phyloP scores from a whole-genome alignment of 2,329 filamentous ascomycete genomes.

The Beauveria bassiana region DNA sequence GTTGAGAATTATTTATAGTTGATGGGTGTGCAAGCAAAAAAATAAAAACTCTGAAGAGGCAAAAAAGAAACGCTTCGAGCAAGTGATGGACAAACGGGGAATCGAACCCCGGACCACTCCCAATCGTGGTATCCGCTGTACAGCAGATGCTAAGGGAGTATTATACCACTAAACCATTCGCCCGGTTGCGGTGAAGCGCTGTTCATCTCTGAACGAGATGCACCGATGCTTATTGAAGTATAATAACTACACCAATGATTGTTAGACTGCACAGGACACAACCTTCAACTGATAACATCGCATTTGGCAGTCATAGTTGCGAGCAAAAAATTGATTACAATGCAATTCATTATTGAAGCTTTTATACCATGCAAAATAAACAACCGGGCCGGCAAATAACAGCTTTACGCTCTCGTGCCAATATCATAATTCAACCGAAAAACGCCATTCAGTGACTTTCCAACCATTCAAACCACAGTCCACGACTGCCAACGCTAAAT shows the following conservation, averaged over 20 bases:
- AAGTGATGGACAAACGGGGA: slow-evolving; percentile 13
- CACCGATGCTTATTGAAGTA: not conserved
- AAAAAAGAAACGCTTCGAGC: not conserved
- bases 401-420: not conserved
- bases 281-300: not conserved
- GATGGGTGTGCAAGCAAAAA: not conserved
- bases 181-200: slow-evolving; percentile 2
- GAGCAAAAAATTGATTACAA: not conserved
- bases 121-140: slow-evolving; percentile 6
- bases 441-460: slow-evolving; percentile 5
- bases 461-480: not conserved
- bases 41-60: not conserved
- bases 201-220: slow-evolving; percentile 21
- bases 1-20: not conserved
- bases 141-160: slow-evolving; percentile 10
- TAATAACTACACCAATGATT: not conserved
- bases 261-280: too few relatives aligned
- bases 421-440: not conserved
- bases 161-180: slow-evolving; percentile 13
- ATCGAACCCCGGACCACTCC: slow-evolving; percentile 15
- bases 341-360: not conserved
- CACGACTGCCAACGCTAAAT: not conserved
- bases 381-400: not conserved
- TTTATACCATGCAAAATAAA: not conserved
- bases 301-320: not conserved